A percentile compares a stretch with the other conserved stretches of the same genome.
phyloP scores from a whole-genome alignment of 169 alveolate genomes.

The Cryptosporidium ryanae region DNA sequence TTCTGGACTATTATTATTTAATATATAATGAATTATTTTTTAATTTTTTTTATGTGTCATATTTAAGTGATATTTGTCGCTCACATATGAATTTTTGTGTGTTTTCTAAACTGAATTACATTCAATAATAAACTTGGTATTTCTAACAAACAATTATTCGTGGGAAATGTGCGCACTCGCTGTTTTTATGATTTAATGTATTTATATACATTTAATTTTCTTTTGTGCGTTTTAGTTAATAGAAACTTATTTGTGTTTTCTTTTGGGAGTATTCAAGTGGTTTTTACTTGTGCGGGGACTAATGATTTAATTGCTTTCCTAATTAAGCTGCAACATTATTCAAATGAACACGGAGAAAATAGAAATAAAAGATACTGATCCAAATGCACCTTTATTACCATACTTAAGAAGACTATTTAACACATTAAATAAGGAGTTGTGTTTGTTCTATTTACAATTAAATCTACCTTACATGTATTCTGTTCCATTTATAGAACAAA shows the following conservation, averaged over 20 bases:
- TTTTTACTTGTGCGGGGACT: neutral
- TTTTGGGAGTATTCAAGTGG: neutral
- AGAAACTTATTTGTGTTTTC: neutral
- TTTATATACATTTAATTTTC: neutral
- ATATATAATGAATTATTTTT: too few species aligned
- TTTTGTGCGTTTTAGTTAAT: slow-evolving; percentile 1
- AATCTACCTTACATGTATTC: slow-evolving; percentile 45
- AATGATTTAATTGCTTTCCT: neutral
- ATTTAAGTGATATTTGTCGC: too few species aligned
- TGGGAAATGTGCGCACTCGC: too few species aligned
- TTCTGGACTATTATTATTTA: too few species aligned
- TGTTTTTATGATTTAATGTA: too few species aligned
- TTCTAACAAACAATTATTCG: too few species aligned
- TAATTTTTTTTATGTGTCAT: too few species aligned
- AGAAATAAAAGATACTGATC: slow-evolving; percentile 50
- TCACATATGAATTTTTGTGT: too few species aligned
- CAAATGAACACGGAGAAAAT: slow-evolving; percentile 17
- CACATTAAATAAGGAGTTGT: slow-evolving; percentile 48
- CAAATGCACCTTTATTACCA: slow-evolving; percentile 66
- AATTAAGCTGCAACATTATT: neutral
- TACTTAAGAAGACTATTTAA: slow-evolving; percentile 54
- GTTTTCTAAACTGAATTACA: too few species aligned
- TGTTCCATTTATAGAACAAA: slow-evolving; percentile 46
- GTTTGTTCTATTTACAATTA: slow-evolving; percentile 20
- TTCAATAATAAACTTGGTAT: too few species aligned